Evolutionary conservation across 176 grass and related monocot species (phyloP).

Genomic region (Areca catechu): DNA sequence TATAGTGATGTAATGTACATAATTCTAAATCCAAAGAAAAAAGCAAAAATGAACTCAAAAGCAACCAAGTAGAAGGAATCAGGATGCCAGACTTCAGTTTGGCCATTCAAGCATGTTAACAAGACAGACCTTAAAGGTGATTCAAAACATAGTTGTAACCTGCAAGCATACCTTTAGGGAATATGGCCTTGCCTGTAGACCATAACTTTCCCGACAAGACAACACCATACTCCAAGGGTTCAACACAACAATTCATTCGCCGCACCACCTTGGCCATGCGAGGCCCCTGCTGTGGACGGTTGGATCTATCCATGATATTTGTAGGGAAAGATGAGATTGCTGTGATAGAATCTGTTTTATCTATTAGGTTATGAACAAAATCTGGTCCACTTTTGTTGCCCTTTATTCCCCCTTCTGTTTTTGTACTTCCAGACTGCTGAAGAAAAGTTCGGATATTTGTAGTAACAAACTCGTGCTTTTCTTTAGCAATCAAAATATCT

Average conservation of each 20-base stretch:
- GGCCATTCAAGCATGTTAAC: too few species aligned
- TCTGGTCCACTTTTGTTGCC: background rate
- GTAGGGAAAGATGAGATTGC: slow-evolving; percentile 3
- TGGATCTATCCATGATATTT: slow-evolving; percentile 5
- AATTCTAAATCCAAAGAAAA: too few species aligned
- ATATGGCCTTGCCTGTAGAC: slow-evolving; percentile 69
- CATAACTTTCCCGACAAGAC: slow-evolving; percentile 61
- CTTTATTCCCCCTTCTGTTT: slow-evolving; percentile 1
- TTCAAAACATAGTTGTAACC: background rate
- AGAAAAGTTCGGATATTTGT: background rate
- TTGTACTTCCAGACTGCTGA: background rate
- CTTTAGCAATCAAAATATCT: slow-evolving; percentile 11
- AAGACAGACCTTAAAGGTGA: too few species aligned
- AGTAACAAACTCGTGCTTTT: background rate
- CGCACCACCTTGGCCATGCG: slow-evolving; percentile 76
- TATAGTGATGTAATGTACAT: too few species aligned
- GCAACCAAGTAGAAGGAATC: too few species aligned
- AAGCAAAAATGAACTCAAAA: too few species aligned
- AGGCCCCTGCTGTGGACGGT: slow-evolving; percentile 50
- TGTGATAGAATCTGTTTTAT: slow-evolving; percentile 11
- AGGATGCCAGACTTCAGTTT: too few species aligned
- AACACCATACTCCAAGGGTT: slow-evolving; percentile 71
- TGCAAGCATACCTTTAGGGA: slow-evolving; percentile 71
- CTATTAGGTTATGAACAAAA: background rate
- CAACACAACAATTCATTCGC: slow-evolving; percentile 60